Evolutionary conservation across 441 rosid genomes (phyloP).

Genomic region (Rhodomyrtus psidioides): DNA sequence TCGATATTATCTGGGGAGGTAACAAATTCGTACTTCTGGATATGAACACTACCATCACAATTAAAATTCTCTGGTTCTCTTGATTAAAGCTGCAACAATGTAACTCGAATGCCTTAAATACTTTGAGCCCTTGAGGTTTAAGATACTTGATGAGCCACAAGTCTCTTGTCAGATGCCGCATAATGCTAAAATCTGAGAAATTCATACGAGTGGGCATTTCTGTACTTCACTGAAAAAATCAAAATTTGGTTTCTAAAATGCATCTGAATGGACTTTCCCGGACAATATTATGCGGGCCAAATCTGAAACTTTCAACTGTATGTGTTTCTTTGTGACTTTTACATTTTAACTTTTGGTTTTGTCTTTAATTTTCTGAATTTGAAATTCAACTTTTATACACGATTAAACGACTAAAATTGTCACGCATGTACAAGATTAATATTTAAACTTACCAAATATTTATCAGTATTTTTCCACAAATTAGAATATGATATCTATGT

Average conservation of each 20-base stretch:
- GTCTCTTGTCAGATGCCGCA: background rate
- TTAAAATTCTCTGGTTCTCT: background rate
- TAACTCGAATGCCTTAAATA: background rate
- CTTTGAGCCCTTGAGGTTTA: background rate
- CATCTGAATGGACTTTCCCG: background rate
- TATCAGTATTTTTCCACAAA: background rate
- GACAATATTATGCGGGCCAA: background rate
- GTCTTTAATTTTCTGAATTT: background rate
- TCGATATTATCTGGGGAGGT: slow-evolving; percentile 95
- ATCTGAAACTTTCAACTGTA: background rate
- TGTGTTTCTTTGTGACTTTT: background rate
- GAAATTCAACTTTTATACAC: background rate
- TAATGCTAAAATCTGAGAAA: background rate
- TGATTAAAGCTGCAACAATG: background rate
- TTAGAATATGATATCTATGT: background rate
- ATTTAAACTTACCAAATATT: background rate
- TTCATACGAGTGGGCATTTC: background rate
- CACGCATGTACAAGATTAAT: background rate
- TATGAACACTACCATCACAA: background rate
- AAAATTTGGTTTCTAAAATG: background rate
- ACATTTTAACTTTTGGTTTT: background rate
- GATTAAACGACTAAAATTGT: background rate
- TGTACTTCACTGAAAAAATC: background rate
- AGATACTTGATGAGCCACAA: background rate
- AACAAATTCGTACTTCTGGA: background rate